phyloP scores from a whole-genome alignment of 1,139 yeast species.

The Hyphopichia khmerensis region DNA sequence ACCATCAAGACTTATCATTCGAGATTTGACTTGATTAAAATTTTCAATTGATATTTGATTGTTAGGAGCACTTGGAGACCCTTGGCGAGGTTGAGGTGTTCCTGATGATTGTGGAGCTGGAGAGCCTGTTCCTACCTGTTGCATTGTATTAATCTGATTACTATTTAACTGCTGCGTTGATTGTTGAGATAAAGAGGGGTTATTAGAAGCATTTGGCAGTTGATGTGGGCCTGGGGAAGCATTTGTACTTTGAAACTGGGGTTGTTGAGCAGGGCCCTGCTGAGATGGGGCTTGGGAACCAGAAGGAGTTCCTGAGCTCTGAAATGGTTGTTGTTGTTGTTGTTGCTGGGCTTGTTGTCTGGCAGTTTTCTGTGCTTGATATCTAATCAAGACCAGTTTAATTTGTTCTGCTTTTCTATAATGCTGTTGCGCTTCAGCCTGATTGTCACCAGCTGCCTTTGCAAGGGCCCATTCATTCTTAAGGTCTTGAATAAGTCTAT shows the following conservation, averaged over 20 bases:
- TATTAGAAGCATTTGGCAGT: conserved; percentile 14
- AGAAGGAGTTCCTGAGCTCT: conserved; percentile 5
- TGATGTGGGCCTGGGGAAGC: conserved; percentile 21
- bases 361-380: conserved; percentile 41
- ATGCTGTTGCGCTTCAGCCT: conserved; percentile 71
- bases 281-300: conserved; percentile 17
- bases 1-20: conserved; percentile 42
- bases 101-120: conserved; percentile 7
- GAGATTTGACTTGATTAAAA: conserved; percentile 39
- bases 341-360: conserved; percentile 20
- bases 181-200: neutral
- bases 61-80: conserved; percentile 21
- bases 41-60: conserved; percentile 38
- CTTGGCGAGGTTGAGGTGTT: conserved; percentile 6
- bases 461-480: conserved; percentile 66
- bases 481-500: conserved; percentile 58
- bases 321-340: conserved; percentile 12
- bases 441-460: conserved; percentile 48
- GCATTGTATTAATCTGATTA: conserved; percentile 20
- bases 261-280: conserved; percentile 19
- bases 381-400: conserved; percentile 44
- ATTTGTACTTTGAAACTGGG: conserved; percentile 20
- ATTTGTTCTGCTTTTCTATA: conserved; percentile 67
- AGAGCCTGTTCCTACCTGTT: conserved; percentile 2
- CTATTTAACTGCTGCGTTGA: neutral